Conservation (phyloP, 805 yeast genomes). For the Kazachstania africana region DNA sequence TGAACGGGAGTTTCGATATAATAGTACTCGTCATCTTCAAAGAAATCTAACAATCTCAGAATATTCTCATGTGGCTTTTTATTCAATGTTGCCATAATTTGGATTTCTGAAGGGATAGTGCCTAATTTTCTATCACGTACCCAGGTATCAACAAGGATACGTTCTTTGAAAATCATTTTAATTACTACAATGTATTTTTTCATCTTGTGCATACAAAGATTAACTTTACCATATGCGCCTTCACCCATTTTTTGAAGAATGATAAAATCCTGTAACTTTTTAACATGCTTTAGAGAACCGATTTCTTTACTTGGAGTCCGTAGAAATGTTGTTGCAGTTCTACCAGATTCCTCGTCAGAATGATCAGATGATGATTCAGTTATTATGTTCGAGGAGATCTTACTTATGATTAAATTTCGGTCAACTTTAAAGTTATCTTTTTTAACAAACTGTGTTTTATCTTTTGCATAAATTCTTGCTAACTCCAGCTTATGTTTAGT, state of each 20-base stretch:
- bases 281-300: conserved; percentile 61
- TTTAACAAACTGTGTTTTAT: conserved; percentile 25
- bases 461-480: conserved; percentile 20
- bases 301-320: conserved; percentile 27
- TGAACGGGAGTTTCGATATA: conserved; percentile 88
- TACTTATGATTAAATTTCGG: conserved; percentile 21
- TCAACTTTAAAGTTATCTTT: conserved; percentile 26
- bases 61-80: conserved; percentile 78
- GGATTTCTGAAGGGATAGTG: conserved; percentile 93
- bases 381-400: conserved; percentile 11
- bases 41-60: conserved; percentile 75
- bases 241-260: conserved; percentile 77
- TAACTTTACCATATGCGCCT: conserved; percentile 95
- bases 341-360: neutral
- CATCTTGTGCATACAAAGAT: conserved; percentile 55
- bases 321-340: conserved; percentile 9
- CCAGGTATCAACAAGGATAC: conserved; percentile 95
- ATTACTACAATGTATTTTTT: conserved; percentile 64
- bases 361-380: neutral
- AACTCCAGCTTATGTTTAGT: conserved; percentile 18
- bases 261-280: conserved; percentile 58
- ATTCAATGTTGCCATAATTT: conserved; percentile 75
- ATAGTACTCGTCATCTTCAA: conserved; percentile 82
- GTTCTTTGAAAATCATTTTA: conserved; percentile 82
- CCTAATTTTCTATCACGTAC: conserved; percentile 85